Conservation (phyloP, 192 early-diverging fungal genomes). For the Funneliformis mosseae region DNA sequence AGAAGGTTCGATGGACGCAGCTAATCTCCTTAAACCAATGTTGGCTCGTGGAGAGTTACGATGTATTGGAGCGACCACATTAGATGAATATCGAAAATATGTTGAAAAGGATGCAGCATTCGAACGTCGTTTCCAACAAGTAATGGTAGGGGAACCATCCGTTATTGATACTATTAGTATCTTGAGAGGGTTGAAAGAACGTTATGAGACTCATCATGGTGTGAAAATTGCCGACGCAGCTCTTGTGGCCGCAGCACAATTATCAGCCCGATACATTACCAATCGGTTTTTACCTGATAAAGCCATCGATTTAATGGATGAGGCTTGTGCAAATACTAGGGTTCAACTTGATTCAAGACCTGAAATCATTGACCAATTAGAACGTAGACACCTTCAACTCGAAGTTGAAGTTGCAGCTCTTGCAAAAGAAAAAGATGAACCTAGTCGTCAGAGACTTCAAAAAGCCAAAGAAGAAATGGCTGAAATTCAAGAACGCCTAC, state of each 20-base stretch:
- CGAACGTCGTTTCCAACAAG: constrained; percentile 82
- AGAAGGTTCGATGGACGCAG: constrained; percentile 94
- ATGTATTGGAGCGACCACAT: constrained; percentile 95
- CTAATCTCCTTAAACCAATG: constrained; percentile 98
- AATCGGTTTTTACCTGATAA: constrained; percentile 79
- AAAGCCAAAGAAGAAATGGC: constrained; percentile 85
- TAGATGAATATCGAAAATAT: constrained; percentile 93
- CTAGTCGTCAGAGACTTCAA: constrained; percentile 74
- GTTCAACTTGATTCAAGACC: constrained; percentile 98
- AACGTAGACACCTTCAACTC: constrained; percentile 88
- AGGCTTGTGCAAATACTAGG: constrained; percentile 93
- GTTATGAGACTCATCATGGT: constrained; percentile 82
- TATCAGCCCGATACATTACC: constrained; percentile 75
- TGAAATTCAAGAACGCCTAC: constrained; percentile 80
- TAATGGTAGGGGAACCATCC: constrained; percentile 78
- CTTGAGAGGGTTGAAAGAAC: constrained; percentile 77
- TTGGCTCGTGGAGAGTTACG: constrained; percentile 95
- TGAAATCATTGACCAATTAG: constrained; percentile 94
- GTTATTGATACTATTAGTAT: constrained; percentile 77
- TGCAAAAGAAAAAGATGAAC: constrained; percentile 88
- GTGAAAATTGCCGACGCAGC: constrained; percentile 80
- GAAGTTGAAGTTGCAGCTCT: constrained; percentile 96
- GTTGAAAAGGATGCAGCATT: constrained; percentile 85
- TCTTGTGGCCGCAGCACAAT: constrained; percentile 72
- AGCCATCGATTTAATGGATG: constrained; percentile 87